Conservation (phyloP, 306 rosid species). For the Castanea sativa region DNA sequence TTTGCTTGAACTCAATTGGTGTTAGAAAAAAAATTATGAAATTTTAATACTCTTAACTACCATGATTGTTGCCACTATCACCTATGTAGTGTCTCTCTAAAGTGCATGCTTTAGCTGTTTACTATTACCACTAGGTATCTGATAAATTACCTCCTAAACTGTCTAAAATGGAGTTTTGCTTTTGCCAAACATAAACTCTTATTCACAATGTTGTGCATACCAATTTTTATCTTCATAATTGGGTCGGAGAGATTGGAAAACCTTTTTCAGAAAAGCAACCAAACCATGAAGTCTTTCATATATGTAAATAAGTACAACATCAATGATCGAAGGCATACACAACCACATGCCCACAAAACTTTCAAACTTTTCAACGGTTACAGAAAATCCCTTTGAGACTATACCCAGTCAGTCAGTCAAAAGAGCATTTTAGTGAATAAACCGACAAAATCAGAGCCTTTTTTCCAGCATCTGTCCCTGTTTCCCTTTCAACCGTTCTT, state of each 20-base stretch:
- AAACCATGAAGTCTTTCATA: background rate
- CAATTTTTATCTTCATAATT: background rate
- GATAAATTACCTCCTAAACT: conserved; percentile 1
- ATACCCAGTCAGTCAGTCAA: conserved; percentile 54
- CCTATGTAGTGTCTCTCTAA: background rate
- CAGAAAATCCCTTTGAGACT: conserved; percentile 39
- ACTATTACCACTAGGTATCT: background rate
- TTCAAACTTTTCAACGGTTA: conserved; percentile 52
- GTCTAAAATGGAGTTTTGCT: background rate
- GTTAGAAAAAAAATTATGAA: too few relatives aligned
- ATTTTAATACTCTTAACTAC: background rate
- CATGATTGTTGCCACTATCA: background rate
- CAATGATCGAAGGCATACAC: conserved; percentile 11
- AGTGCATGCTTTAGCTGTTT: background rate
- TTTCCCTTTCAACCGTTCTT: conserved; percentile 55
- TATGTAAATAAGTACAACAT: conserved; percentile 19
- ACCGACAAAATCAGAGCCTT: conserved; percentile 84
- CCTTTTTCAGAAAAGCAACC: background rate
- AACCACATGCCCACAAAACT: conserved; percentile 20
- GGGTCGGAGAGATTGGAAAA: background rate
- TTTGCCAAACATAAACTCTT: background rate
- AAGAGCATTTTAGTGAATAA: conserved; percentile 55
- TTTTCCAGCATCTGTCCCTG: conserved; percentile 79
- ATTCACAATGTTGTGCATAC: background rate
- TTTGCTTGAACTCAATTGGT: too few relatives aligned